These are phyloP conservation scores for Trichosporon sp. DNA, from an alignment of 1,284 basidiomycete genomes.

Conservation along the genomic window DNA sequence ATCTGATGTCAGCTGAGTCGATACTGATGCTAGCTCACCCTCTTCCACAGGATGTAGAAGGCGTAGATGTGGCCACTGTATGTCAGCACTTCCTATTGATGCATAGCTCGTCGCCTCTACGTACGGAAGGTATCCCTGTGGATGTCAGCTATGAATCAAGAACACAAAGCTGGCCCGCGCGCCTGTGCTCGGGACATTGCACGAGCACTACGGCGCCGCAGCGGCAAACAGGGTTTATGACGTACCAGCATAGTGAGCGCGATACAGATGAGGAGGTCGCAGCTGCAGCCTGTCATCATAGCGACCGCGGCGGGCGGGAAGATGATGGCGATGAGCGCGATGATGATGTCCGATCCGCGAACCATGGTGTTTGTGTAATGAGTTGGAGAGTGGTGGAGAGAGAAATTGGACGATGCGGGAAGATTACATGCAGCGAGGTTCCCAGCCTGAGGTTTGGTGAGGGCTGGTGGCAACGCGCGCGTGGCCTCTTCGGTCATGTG, in stretches of 20 bases:
- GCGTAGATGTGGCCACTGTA: constrained; percentile 58
- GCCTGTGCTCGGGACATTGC: background rate
- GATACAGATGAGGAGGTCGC: constrained; percentile 79
- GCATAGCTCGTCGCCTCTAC: background rate
- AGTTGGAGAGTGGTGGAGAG: constrained; percentile 13
- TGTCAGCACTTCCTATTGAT: background rate
- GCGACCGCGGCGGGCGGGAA: constrained; percentile 64
- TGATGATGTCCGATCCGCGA: constrained; percentile 51
- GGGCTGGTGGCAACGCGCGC: constrained; percentile 6
- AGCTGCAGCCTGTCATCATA: constrained; percentile 74
- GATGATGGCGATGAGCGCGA: constrained; percentile 62
- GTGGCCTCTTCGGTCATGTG: background rate
- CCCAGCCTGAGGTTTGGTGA: background rate
- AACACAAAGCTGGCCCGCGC: background rate
- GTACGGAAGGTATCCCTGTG: constrained; percentile 39
- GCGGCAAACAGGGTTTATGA: background rate
- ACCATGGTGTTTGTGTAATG: constrained; percentile 42
- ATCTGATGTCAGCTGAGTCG: constrained; percentile 53
- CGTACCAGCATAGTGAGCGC: constrained; percentile 38
- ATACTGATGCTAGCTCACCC: constrained; percentile 14
- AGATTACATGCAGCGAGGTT: background rate
- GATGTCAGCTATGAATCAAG: background rate
- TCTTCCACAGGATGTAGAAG: constrained; percentile 59
- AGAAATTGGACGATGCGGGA: background rate
- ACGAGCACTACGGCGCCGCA: background rate